Evolutionary conservation across 345 rosid species (phyloP).

Genomic region (Populus ilicifolia): DNA sequence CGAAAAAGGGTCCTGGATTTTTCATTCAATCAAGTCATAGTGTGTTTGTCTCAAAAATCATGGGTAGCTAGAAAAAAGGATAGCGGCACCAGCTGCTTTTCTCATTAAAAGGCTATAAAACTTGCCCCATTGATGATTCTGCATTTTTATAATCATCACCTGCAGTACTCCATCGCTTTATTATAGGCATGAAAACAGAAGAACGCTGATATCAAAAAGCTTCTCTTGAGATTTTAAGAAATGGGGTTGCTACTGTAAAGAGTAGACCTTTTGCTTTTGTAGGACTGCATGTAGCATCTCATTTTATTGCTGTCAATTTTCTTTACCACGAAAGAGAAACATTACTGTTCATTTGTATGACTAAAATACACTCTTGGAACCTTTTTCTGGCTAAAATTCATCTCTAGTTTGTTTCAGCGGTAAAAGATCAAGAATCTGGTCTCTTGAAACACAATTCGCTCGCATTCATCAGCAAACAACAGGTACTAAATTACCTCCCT

Average conservation of each 20-base stretch:
- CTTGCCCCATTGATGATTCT: neutral
- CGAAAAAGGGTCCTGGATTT: neutral
- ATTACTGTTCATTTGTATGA: neutral
- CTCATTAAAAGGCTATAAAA: neutral
- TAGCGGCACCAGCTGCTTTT: neutral
- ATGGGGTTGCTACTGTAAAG: conserved; percentile 9
- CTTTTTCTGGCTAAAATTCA: neutral
- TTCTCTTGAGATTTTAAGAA: conserved; percentile 5
- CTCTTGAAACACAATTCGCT: neutral
- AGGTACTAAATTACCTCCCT: neutral
- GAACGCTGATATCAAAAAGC: neutral
- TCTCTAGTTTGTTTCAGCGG: neutral
- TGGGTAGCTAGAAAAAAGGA: neutral
- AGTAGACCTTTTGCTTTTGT: conserved; percentile 13
- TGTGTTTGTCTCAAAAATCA: neutral
- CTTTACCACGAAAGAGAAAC: too few relatives aligned
- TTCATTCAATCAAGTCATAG: neutral
- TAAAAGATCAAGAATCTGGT: neutral
- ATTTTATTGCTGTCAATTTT: too few relatives aligned
- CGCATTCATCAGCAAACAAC: neutral
- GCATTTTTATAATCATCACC: neutral
- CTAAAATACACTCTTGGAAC: too few relatives aligned
- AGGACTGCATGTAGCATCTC: neutral
- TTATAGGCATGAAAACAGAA: neutral
- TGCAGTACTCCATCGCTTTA: neutral